Conservation (phyloP, 129 eudicot genomes). For the Gnaphalium uliginosum region DNA sequence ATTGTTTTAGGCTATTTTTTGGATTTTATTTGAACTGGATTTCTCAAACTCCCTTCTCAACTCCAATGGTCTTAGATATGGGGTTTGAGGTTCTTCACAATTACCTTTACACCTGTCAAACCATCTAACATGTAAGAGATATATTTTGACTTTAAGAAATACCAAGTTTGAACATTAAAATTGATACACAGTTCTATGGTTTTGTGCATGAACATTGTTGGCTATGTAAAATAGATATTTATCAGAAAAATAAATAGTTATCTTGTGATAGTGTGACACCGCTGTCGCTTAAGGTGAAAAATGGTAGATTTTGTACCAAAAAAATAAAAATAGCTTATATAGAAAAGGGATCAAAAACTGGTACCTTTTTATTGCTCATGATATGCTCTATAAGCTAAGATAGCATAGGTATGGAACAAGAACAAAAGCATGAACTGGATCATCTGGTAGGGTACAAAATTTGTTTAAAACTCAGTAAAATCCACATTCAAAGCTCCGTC, state of each 20-base stretch:
- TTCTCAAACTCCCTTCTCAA: slow-evolving; percentile 48
- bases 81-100: slow-evolving; percentile 85
- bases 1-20: slow-evolving; percentile 17
- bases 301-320: too few relatives aligned
- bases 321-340: too few relatives aligned
- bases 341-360: too few relatives aligned
- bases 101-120: slow-evolving; percentile 54
- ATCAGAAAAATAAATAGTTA: too few relatives aligned
- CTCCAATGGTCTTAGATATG: slow-evolving; percentile 62
- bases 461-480: slow-evolving; percentile 51
- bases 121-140: slow-evolving; percentile 7
- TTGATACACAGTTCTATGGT: neutral
- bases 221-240: neutral
- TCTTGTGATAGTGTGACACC: too few relatives aligned
- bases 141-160: neutral
- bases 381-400: slow-evolving; percentile 51
- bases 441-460: slow-evolving; percentile 50
- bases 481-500: slow-evolving; percentile 55
- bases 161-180: neutral
- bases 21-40: slow-evolving; percentile 28
- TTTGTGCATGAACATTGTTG: neutral
- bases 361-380: slow-evolving; percentile 54
- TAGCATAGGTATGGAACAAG: slow-evolving; percentile 45
- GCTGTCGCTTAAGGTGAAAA: too few relatives aligned
- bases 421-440: slow-evolving; percentile 61